phyloP scores from a whole-genome alignment of 257 asterid genomes.

The Linderniella brevidens region DNA sequence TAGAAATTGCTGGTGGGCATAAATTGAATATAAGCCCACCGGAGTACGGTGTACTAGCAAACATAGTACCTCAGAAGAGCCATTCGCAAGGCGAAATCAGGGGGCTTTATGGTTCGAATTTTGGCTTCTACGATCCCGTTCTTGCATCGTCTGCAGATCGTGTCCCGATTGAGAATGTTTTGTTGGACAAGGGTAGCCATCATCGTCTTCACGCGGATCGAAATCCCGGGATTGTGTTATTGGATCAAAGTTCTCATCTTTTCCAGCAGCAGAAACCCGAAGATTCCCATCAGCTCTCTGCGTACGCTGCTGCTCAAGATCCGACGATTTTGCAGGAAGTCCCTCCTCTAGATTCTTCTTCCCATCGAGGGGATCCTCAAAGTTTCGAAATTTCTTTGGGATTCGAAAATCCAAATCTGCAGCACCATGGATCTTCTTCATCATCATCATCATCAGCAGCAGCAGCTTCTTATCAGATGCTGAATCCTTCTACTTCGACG shows the following conservation, averaged over 20 bases:
- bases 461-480: slow-evolving; percentile 2
- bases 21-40: too few relatives aligned
- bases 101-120: too few relatives aligned
- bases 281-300: slow-evolving; percentile 1
- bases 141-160: neutral
- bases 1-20: too few relatives aligned
- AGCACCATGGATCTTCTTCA: too few relatives aligned
- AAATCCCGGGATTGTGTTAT: neutral
- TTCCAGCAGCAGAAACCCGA: slow-evolving; percentile 11
- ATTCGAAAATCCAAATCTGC: neutral
- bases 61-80: too few relatives aligned
- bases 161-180: neutral
- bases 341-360: slow-evolving; percentile 15
- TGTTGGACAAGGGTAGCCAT: neutral
- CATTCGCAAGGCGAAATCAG: too few relatives aligned
- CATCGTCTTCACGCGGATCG: neutral
- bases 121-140: too few relatives aligned
- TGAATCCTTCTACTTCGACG: slow-evolving; percentile 4
- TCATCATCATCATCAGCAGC: slow-evolving; percentile 8
- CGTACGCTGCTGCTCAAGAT: slow-evolving; percentile 3
- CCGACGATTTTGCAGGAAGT: slow-evolving; percentile 13
- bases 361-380: neutral
- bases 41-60: too few relatives aligned
- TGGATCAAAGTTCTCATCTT: slow-evolving; percentile 11
- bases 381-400: neutral